phyloP scores from a whole-genome alignment of 305 asterid genomes.

The Solanum aculeatissimum region DNA sequence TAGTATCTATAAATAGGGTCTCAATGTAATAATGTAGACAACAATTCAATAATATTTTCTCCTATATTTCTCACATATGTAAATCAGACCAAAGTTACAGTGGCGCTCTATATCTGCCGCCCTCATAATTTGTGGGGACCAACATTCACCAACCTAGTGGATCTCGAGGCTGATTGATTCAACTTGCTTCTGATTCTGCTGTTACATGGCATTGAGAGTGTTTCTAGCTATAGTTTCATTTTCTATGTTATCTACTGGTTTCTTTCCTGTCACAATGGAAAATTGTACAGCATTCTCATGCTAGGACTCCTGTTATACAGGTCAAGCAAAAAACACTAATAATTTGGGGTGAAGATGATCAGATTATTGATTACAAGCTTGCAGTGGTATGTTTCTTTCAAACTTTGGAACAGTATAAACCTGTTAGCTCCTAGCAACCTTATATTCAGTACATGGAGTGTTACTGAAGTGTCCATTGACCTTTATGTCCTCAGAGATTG shows the following conservation, averaged over 20 bases:
- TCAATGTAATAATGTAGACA: too few species aligned
- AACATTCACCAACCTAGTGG: neutral
- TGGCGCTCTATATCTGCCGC: neutral
- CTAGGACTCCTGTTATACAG: slow-evolving; percentile 18
- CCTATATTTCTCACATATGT: too few species aligned
- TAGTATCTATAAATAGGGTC: too few species aligned
- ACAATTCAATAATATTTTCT: too few species aligned
- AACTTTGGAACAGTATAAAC: neutral
- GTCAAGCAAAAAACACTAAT: slow-evolving; percentile 74
- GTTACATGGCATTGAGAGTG: neutral
- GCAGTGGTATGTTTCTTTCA: slow-evolving; percentile 46
- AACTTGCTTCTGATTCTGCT: neutral
- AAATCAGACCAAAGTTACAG: neutral
- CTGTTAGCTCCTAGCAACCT: neutral
- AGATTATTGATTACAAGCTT: slow-evolving; percentile 68
- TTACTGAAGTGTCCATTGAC: neutral
- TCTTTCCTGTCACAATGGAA: neutral
- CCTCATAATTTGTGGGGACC: neutral
- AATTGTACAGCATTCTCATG: neutral
- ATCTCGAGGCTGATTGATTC: neutral
- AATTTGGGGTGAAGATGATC: slow-evolving; percentile 93
- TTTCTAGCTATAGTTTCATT: neutral
- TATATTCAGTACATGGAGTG: neutral
- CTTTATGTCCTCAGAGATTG: slow-evolving; percentile 39
- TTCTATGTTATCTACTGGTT: neutral